These are phyloP conservation scores for Phytophthora brassicae DNA, from an alignment of 352 stramenopile genomes.

Conservation along the genomic window DNA sequence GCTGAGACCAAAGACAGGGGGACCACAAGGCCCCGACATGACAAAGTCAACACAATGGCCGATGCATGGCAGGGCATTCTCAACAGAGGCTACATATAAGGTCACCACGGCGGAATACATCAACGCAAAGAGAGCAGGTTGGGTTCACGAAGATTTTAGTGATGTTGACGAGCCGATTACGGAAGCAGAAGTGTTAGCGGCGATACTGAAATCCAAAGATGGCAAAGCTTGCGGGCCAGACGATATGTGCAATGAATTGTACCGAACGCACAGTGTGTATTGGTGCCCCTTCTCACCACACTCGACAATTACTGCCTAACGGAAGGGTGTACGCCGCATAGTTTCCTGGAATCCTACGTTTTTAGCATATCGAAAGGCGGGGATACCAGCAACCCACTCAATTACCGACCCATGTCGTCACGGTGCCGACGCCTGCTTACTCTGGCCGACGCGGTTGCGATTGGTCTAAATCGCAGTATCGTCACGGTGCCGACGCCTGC, in stretches of 20 bases:
- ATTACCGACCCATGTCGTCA: neutral
- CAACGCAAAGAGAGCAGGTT: too few relatives aligned
- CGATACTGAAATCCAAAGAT: neutral
- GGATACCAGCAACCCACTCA: conserved; percentile 1
- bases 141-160: neutral
- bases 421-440: too few relatives aligned
- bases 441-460: too few relatives aligned
- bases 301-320: conserved; percentile 1
- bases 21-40: too few relatives aligned
- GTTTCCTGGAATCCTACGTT: neutral
- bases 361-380: conserved; percentile 6
- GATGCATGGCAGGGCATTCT: too few relatives aligned
- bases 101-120: too few relatives aligned
- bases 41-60: too few relatives aligned
- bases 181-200: neutral
- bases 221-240: conserved; percentile 1
- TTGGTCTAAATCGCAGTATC: too few relatives aligned
- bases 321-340: too few relatives aligned
- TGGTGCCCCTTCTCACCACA: neutral
- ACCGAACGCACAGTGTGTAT: neutral
- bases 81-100: too few relatives aligned
- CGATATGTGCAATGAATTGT: neutral
- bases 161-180: neutral
- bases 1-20: too few relatives aligned
- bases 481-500: too few relatives aligned